Base-by-base conservation (phyloP, 257 asterid genomes). In the Haberlea rhodopensis region DNA sequence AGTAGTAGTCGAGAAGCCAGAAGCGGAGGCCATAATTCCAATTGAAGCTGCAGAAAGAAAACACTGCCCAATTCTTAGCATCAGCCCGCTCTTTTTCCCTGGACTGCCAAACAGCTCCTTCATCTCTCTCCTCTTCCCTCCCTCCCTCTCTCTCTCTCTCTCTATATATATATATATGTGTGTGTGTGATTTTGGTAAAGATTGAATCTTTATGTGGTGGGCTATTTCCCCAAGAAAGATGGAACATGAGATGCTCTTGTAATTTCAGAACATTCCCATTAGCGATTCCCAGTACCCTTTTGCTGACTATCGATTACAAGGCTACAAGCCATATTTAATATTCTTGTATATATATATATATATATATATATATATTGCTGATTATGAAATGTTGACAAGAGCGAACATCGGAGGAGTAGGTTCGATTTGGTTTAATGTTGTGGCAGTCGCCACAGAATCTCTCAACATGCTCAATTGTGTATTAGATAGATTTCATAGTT, bases 101-200 rank as follows among this genome's bases (percentile, higher is more conserved):
- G 98, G 98, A 59, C 89, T 73, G 52, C 98, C 98, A 74, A 88
- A 84, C 74, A 91, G 69, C 73, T 75, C 89, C 81, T 84, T 86
- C 97, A 84, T 86, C 78, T 60, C 80, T 79, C 49, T 60, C 57
- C 49, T 71, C 62, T 53, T 32, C 61, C 32, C 55, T 55, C 37
- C 60, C 15, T 60, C 65, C 37, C 43, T 67, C 20, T 54, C 6
- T 25, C 29, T 23, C 26, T 68, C 31, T 68, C 16, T 11, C 45
- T 8, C 25, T 18, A 9, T 31, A 28, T 68, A 22, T n/a, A 25
- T 72, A 24, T 48, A 23, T 57, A 28, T 6, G 2, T 8, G 18
- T 53, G 60, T 22, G 64, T 60, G 19, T 52, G 21, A 62, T 73
- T 20, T 27, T 31, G 67, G 40, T 57, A 64, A 77, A 83, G 71